Evolutionary conservation across 495 filamentous ascomycete species (phyloP).

Genomic region (Penicillium angulare): DNA sequence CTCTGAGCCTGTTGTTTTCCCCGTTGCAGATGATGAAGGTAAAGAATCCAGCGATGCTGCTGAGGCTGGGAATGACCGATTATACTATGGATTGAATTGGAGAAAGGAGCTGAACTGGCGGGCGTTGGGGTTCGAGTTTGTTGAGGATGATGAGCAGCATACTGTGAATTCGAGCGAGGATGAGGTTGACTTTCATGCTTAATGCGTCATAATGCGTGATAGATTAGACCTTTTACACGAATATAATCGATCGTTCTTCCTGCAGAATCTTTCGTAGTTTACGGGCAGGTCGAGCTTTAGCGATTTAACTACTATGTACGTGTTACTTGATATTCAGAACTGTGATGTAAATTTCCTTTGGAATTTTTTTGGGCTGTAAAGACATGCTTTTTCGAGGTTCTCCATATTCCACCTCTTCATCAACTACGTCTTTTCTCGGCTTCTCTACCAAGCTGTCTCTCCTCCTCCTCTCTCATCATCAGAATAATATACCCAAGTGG

Average conservation of each 20-base stretch:
- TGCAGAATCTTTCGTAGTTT: no score
- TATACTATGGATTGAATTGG: constrained; percentile 83
- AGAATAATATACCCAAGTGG: no score
- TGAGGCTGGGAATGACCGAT: constrained; percentile 49
- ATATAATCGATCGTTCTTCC: no score
- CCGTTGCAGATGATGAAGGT: constrained; percentile 8
- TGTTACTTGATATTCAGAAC: neutral
- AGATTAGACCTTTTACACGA: no score
- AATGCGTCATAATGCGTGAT: neutral
- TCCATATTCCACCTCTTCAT: constrained; percentile 1
- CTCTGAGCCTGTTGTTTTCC: constrained; percentile 33
- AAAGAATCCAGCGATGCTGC: neutral
- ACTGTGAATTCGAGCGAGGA: neutral
- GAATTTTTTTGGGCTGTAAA: constrained; percentile 29
- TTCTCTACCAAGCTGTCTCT: neutral
- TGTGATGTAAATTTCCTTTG: constrained; percentile 22
- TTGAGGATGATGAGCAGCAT: constrained; percentile 24
- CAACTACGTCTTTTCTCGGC: neutral
- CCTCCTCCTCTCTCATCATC: neutral
- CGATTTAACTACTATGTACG: no score
- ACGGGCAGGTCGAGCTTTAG: no score
- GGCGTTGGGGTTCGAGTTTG: constrained; percentile 80
- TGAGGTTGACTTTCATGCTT: constrained; percentile 18
- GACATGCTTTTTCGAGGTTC: constrained; percentile 26
- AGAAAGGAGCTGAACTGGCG: constrained; percentile 93